These are phyloP conservation scores for Helenozyma baotianmanensis DNA, from an alignment of 805 yeast species.

Conservation along the genomic window DNA sequence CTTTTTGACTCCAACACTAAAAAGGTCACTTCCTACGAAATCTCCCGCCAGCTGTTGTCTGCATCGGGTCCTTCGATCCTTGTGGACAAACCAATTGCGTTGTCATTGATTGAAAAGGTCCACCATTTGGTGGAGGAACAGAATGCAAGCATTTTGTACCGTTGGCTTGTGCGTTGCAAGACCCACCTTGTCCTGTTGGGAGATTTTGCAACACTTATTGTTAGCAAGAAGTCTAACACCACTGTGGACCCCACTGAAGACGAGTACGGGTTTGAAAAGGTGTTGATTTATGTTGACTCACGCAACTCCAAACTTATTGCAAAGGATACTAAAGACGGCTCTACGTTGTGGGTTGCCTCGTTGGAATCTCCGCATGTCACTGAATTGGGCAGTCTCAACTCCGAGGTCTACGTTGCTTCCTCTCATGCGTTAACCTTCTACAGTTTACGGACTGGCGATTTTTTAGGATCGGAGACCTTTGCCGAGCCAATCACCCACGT, in stretches of 20 bases:
- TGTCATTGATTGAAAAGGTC: constrained; percentile 23
- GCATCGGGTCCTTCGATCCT: constrained; percentile 17
- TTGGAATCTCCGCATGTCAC: background rate
- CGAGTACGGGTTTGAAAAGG: constrained; percentile 29
- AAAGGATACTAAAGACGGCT: constrained; percentile 10
- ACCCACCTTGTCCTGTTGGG: constrained; percentile 36
- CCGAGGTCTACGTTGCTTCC: constrained; percentile 9
- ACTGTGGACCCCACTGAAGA: constrained; percentile 11
- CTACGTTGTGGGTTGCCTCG: constrained; percentile 4
- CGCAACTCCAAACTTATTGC: constrained; percentile 7
- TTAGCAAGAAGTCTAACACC: background rate
- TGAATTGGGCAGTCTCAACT: constrained; percentile 4
- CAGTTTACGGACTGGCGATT: constrained; percentile 12
- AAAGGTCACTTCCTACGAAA: too few relatives aligned
- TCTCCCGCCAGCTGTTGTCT: too few relatives aligned
- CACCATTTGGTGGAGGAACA: constrained; percentile 30
- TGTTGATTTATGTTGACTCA: constrained; percentile 25
- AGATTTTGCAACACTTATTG: constrained; percentile 10
- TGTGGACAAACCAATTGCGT: constrained; percentile 29
- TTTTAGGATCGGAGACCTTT: background rate
- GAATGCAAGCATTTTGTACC: constrained; percentile 15
- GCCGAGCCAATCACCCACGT: background rate
- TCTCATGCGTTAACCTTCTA: constrained; percentile 7
- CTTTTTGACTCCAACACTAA: too few relatives aligned
- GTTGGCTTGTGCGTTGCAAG: constrained; percentile 26